phyloP scores from a whole-genome alignment of 2,329 filamentous ascomycete genomes.

The Penicillium sp. region DNA sequence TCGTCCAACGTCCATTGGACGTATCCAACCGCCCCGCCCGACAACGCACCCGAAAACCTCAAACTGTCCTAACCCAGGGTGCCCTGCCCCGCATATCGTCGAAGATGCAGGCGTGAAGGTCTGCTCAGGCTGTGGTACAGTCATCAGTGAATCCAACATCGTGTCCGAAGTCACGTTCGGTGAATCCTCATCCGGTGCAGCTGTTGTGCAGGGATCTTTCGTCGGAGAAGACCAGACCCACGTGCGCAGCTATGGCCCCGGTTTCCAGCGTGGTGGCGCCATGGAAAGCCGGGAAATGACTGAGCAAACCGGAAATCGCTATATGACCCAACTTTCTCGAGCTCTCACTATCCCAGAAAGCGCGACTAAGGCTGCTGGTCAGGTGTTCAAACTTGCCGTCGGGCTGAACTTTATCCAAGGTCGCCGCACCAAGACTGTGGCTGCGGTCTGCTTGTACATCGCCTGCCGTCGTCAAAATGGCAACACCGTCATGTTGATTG shows the following conservation, averaged over 20 bases:
- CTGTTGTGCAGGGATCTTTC: conserved; percentile 85
- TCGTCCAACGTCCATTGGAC: conserved; percentile 35
- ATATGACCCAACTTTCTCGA: conserved; percentile 42
- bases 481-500: conserved; percentile 89
- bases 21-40: conserved; percentile 30
- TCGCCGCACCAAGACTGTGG: conserved; percentile 76
- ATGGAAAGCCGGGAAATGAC: conserved; percentile 50
- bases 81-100: conserved; percentile 45
- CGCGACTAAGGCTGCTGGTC: conserved; percentile 62
- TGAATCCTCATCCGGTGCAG: conserved; percentile 78
- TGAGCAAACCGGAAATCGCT: conserved; percentile 44
- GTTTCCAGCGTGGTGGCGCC: conserved; percentile 47
- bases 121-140: conserved; percentile 79
- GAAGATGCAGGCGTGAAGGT: conserved; percentile 51
- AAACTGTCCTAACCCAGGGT: conserved; percentile 46
- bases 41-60: conserved; percentile 40
- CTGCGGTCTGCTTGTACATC: conserved; percentile 86
- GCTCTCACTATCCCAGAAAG: conserved; percentile 52
- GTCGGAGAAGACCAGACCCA: conserved; percentile 82
- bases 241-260: conserved; percentile 57
- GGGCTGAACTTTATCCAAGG: conserved; percentile 79
- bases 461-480: conserved; percentile 74
- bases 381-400: conserved; percentile 72
- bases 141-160: conserved; percentile 82
- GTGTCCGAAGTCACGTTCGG: conserved; percentile 90